These are phyloP conservation scores for Oxytropis ochrocephala DNA, from an alignment of 306 rosid species.

Conservation along the genomic window DNA sequence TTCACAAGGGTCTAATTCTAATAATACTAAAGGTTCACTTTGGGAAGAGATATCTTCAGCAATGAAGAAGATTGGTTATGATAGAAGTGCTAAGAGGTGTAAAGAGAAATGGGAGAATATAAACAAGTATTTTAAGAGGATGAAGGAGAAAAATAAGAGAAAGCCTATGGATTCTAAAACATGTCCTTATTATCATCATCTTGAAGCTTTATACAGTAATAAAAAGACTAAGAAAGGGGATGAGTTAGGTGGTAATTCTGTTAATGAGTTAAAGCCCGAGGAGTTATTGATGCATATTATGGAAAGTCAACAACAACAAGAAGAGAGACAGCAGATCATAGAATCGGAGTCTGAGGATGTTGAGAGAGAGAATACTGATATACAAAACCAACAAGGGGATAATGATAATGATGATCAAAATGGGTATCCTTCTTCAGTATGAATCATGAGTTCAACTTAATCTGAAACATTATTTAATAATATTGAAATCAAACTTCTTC, in stretches of 20 bases:
- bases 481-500: not conserved
- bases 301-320: slow-evolving; percentile 38
- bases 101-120: slow-evolving; percentile 98
- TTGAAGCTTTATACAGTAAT: slow-evolving; percentile 52
- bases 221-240: slow-evolving; percentile 36
- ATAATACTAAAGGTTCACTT: slow-evolving; percentile 45
- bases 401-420: slow-evolving; percentile 16
- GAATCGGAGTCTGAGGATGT: slow-evolving; percentile 38
- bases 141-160: slow-evolving; percentile 62
- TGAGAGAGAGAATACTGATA: slow-evolving; percentile 31
- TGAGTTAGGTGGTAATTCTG: slow-evolving; percentile 26
- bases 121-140: slow-evolving; percentile 82
- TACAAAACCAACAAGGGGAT: slow-evolving; percentile 14
- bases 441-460: slow-evolving; percentile 33
- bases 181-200: slow-evolving; percentile 68
- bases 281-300: slow-evolving; percentile 77
- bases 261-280: slow-evolving; percentile 58
- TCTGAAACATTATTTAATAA: not conserved
- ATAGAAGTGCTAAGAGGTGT: slow-evolving; percentile 74
- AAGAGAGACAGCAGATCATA: slow-evolving; percentile 5
- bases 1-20: slow-evolving; percentile 32
- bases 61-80: slow-evolving; percentile 57
- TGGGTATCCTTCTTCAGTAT: slow-evolving; percentile 27
- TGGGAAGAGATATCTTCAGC: slow-evolving; percentile 73
- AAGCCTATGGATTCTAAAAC: slow-evolving; percentile 73